Percentiles rank a stretch among this genome's conserved stretches.
These are phyloP conservation scores for Murraya koenigii DNA, from an alignment of 345 rosid genomes.

Conservation along the genomic window DNA sequence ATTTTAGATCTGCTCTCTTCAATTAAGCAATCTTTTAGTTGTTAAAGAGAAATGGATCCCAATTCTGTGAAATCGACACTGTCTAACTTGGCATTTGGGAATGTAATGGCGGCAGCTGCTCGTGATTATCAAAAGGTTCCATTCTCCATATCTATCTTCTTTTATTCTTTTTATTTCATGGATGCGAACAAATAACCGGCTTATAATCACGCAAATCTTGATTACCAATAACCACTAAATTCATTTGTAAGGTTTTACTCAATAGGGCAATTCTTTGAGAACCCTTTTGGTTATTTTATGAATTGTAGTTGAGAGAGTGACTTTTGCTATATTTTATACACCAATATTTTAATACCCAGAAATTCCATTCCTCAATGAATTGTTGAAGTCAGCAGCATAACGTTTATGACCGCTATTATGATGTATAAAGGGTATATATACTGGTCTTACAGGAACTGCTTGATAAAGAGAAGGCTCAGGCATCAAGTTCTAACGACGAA, in stretches of 20 bases:
- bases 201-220: neutral
- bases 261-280: neutral
- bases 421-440: constrained; percentile 18
- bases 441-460: constrained; percentile 54
- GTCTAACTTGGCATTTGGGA: constrained; percentile 83
- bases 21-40: neutral
- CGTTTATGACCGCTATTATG: neutral
- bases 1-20: neutral
- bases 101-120: constrained; percentile 98
- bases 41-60: constrained; percentile 62
- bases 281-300: neutral
- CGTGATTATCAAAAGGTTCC: constrained; percentile 84
- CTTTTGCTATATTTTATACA: neutral
- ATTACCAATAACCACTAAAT: too few species aligned
- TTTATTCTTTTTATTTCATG: neutral
- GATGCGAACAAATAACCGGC: neutral
- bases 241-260: neutral
- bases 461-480: constrained; percentile 63
- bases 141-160: neutral
- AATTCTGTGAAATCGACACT: constrained; percentile 84
- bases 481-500: constrained; percentile 58
- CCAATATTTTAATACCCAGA: neutral
- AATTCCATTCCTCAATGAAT: neutral
- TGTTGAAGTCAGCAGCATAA: neutral
- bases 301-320: neutral